Conservation (phyloP, 352 stramenopile species). For the Phytophthora macrochlamydospora region DNA sequence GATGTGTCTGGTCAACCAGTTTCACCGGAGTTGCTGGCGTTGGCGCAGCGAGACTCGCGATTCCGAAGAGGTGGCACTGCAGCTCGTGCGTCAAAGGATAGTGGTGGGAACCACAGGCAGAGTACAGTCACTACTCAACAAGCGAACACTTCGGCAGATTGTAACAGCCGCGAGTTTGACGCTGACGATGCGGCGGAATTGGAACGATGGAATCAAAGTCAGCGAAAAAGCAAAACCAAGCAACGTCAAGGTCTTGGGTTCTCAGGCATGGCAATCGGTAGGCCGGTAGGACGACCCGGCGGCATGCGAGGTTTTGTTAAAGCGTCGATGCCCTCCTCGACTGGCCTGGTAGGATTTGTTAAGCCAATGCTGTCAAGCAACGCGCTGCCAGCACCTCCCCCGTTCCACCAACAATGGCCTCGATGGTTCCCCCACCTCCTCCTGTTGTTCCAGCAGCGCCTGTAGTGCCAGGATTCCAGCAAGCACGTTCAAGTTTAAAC, state of each 20-base stretch:
- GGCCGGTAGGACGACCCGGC: conserved; percentile 7
- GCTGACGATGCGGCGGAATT: conserved; percentile 60
- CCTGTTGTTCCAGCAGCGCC: not conserved
- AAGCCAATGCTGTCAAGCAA: conserved; percentile 36
- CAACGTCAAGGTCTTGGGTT: conserved; percentile 80
- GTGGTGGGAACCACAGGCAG: conserved; percentile 3
- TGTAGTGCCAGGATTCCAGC: not conserved
- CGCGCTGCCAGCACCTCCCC: not conserved
- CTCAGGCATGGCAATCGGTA: conserved; percentile 13
- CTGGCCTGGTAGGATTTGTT: conserved; percentile 40
- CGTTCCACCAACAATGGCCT: conserved; percentile 1
- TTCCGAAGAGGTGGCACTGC: conserved; percentile 48
- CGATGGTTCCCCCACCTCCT: conserved; percentile 1
- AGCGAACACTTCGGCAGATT: not conserved
- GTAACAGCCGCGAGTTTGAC: conserved; percentile 22
- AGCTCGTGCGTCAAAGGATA: not conserved
- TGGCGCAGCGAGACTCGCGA: conserved; percentile 54
- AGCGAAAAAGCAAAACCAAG: conserved; percentile 61
- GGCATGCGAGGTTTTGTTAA: conserved; percentile 38
- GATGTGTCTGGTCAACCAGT: conserved; percentile 73
- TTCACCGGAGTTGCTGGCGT: conserved; percentile 51
- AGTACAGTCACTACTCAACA: not conserved
- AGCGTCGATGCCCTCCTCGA: conserved; percentile 16
- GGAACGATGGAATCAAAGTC: conserved; percentile 60
- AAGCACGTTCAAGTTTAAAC: not conserved